Evolutionary conservation across 176 grass and related monocot species (phyloP), one percentile per base, ranked within the genome.

Genomic region (Oropetium thomaeum): DNA sequence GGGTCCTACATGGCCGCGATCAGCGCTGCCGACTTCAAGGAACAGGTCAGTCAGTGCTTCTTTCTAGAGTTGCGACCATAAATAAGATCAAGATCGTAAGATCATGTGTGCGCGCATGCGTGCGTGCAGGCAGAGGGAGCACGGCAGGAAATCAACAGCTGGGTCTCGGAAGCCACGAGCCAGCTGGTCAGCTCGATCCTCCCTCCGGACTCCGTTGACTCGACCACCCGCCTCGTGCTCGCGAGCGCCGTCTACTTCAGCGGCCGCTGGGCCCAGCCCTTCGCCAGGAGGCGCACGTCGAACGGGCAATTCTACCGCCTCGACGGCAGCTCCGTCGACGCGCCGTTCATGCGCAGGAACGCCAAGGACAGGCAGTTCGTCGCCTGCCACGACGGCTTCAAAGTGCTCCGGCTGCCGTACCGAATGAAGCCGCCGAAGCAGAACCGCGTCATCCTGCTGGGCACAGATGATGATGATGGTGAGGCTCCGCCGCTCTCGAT

Each of bases 191-290:
- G 26, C 4, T 37, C 64, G 0, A 28, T 82, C 76, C 35, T 85
- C 38, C 79, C 78, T 22, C 23, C 1, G 0, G 61, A 11, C 4
- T 47, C 60, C 3, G 44, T 85, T 5, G 0, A 70, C 29, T 3
- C 0, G 0, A 0, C 0, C 26, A 85, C 82, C 4, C 35, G 5
- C 10, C 22, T 85, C 2, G 74, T 89, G 9, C 32, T 89, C 22
- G 52, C 69, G 13, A 85, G 82, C 15, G 87, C 78, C 58, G 17
- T 71, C 68, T 71, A 71, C 68, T 71, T 71, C 68, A 71, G 53
- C 28, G 68, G 68, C 47, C 22, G 0, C 1, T 81, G 79, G 79
- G 10, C 60, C 16, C 8, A 47, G 22, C 32, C 68, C 42, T 81
- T 81, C 25, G 1, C 0, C 10, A 1, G 39, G 43, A 2, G 5